Evolutionary conservation across 306 rosid genomes (phyloP).

Genomic region (Dryas drummondii): DNA sequence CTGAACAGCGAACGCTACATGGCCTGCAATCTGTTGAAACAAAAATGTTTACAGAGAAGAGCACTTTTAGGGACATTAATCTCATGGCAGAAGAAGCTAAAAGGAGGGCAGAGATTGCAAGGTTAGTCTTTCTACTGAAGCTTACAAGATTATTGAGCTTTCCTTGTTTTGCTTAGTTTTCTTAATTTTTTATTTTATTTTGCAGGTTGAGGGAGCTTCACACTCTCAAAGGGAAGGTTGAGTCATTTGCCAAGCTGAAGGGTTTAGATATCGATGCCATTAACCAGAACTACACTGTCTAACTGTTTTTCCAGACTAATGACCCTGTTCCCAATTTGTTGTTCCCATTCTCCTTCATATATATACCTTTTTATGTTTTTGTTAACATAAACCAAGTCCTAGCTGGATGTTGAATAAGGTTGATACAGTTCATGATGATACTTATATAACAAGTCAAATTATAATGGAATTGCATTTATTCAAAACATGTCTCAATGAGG

Average conservation of each 20-base stretch:
- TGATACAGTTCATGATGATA: slow-evolving; percentile 3
- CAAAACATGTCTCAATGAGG: not conserved
- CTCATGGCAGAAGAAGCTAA: slow-evolving; percentile 76
- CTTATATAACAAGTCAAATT: not conserved
- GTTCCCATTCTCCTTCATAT: not conserved
- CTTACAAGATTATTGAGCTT: not conserved
- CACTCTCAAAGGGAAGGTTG: slow-evolving; percentile 72
- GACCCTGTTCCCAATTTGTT: not conserved
- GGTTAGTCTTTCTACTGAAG: slow-evolving; percentile 35
- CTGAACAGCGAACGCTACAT: slow-evolving; percentile 69
- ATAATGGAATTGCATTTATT: not conserved
- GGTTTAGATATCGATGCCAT: slow-evolving; percentile 68
- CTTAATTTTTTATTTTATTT: not conserved
- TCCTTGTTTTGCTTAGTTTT: not conserved
- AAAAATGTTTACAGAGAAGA: slow-evolving; percentile 44
- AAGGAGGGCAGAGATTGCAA: slow-evolving; percentile 72
- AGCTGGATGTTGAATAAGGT: not conserved
- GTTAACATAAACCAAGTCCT: not conserved
- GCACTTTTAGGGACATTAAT: slow-evolving; percentile 57
- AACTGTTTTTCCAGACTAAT: not conserved
- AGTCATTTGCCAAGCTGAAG: slow-evolving; percentile 60
- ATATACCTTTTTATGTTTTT: not conserved
- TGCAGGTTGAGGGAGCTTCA: slow-evolving; percentile 81
- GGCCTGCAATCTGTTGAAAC: slow-evolving; percentile 48
- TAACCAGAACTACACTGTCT: slow-evolving; percentile 70